Evolutionary conservation across 2,329 filamentous ascomycete genomes (phyloP).

Genomic region (Fusarium sp.): DNA sequence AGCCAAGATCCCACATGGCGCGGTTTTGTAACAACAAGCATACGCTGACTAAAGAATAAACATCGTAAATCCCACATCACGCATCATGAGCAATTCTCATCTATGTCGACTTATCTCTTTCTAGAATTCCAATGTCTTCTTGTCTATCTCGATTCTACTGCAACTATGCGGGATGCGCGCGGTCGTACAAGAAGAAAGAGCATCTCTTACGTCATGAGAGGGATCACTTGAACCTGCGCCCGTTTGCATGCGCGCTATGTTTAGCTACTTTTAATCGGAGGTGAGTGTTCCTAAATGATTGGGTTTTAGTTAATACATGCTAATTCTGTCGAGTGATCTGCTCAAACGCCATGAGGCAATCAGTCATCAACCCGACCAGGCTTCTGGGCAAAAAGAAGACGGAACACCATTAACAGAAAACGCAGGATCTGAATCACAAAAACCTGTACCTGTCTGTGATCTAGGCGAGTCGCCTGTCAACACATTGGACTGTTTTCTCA

Average conservation of each 20-base stretch:
- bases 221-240: not conserved
- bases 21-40: no score
- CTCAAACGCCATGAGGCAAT: not conserved
- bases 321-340: not conserved
- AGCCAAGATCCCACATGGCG: not conserved
- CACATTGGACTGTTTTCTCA: no score
- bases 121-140: not conserved
- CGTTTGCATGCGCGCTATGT: not conserved
- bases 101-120: not conserved
- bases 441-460: not conserved
- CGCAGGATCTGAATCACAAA: accelerated
- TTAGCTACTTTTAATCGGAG: not conserved
- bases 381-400: accelerated
- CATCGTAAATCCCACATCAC: not conserved
- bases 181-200: not conserved
- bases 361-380: not conserved
- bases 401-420: not conserved
- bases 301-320: accelerated
- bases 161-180: not conserved
- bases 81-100: not conserved
- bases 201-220: not conserved
- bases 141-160: not conserved
- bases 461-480: no score
- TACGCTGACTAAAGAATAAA: no score
- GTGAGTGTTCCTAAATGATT: accelerated